Evolutionary conservation across 306 rosid species (phyloP).

Genomic region (cucumber (Cucumis sativus)): Cucumber_9930_V3 NC_026657.2:35817001-35817500

Average conservation of each 20-base stretch:
- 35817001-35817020: neutral
- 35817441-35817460: neutral
- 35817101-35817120: neutral
- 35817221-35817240: conserved; percentile 3
- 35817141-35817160: neutral
- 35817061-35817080: neutral
- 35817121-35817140: neutral
- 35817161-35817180: neutral
- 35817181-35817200: conserved; percentile 8
- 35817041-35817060: neutral
- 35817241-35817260: neutral
- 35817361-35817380: neutral
- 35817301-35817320: neutral
- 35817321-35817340: conserved; percentile 2
- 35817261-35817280: no score
- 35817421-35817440: neutral
- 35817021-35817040: no score
- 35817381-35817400: neutral
- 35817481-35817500: no score
- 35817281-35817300: no score
- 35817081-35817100: neutral
- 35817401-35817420: neutral
- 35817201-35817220: conserved; percentile 1
- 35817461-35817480: neutral
- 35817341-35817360: neutral